Conservation (phyloP, 164 flowering plant species). For the Liquidambar formosana region DNA sequence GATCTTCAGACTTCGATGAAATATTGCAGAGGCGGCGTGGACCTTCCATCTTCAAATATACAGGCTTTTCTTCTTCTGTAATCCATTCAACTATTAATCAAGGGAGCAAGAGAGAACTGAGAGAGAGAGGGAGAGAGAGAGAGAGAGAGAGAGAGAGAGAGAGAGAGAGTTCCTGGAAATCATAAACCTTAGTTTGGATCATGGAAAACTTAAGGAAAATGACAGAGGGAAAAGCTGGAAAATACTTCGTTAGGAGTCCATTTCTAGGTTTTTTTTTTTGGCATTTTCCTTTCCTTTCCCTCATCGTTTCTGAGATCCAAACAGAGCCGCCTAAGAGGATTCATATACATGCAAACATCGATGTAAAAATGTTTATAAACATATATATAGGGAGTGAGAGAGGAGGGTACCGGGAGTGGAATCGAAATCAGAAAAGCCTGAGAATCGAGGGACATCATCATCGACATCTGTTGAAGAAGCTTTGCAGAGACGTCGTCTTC, state of each 20-base stretch:
- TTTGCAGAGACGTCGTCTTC: constrained; percentile 11
- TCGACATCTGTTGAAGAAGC: constrained; percentile 7
- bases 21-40: constrained; percentile 55
- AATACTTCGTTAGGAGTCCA: too few relatives aligned
- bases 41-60: constrained; percentile 44
- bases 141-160: not conserved
- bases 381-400: not conserved
- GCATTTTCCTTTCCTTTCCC: too few relatives aligned
- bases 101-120: not conserved
- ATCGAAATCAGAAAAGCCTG: constrained; percentile 24
- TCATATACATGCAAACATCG: not conserved
- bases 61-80: constrained; percentile 28
- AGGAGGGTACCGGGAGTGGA: constrained; percentile 15
- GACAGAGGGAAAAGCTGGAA: too few relatives aligned
- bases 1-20: constrained; percentile 20
- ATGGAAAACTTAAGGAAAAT: too few relatives aligned
- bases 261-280: too few relatives aligned
- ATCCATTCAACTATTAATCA: not conserved
- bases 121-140: not conserved
- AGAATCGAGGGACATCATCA: constrained; percentile 19
- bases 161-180: too few relatives aligned
- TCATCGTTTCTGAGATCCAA: too few relatives aligned
- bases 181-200: too few relatives aligned
- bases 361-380: not conserved
- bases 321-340: too few relatives aligned